These are phyloP conservation scores for Talaromyces sp. DNA, from an alignment of 2,329 filamentous ascomycete species.

Conservation along the genomic window DNA sequence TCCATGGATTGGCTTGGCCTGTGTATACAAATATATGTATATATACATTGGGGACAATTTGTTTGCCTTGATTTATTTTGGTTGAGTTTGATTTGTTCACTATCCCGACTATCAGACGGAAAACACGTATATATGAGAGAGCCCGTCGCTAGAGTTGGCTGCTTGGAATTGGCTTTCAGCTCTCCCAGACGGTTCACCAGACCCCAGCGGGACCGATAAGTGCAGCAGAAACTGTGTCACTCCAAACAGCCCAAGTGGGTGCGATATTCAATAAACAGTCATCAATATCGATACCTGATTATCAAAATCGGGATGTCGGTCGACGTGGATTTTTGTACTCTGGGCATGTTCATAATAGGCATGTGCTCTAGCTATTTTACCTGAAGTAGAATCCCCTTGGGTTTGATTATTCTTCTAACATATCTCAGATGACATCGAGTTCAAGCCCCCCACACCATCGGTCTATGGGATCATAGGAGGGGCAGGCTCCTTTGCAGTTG, in stretches of 20 bases:
- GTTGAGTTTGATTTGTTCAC: not conserved
- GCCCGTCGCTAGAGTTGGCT: too few species aligned
- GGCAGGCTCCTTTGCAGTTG: constrained; percentile 77
- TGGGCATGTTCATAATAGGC: constrained; percentile 65
- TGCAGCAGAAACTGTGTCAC: not conserved
- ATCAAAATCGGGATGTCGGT: not conserved
- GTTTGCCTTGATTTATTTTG: not conserved
- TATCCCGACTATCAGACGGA: not conserved
- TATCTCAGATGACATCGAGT: constrained; percentile 80
- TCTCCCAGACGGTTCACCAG: not conserved
- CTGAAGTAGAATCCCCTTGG: not conserved
- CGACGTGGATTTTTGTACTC: constrained; percentile 55
- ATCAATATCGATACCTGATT: not conserved
- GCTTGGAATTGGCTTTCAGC: not conserved
- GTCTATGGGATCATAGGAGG: constrained; percentile 80
- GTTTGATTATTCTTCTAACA: constrained; percentile 11
- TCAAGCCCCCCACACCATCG: constrained; percentile 64
- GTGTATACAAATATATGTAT: too few species aligned
- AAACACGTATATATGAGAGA: too few species aligned
- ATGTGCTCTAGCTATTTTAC: constrained; percentile 21
- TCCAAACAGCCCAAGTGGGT: not conserved
- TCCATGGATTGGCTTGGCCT: too few species aligned
- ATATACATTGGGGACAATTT: too few species aligned
- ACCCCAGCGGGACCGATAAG: not conserved
- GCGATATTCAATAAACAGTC: not conserved